Base-by-base conservation (phyloP, 495 filamentous ascomycete genomes). In the Aspergillus bridgeri region DNA sequence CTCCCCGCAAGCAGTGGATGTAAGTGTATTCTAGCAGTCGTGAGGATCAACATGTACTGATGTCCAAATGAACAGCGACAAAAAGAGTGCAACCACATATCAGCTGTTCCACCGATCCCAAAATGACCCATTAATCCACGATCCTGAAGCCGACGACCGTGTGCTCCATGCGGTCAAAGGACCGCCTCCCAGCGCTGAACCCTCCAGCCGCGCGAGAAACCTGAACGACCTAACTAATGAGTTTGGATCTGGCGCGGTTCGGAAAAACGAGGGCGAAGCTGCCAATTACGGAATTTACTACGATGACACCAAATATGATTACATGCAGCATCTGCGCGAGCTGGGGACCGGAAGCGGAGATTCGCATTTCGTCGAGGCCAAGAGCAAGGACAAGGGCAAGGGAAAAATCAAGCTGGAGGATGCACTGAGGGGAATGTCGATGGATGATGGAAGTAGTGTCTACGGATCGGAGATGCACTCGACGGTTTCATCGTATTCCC, bases 301-400 rank as follows among this genome's bases (percentile, higher is more conserved):
- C 65, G 86, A 89, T 58, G 94, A 98, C 72, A 88, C 91, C 54
- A 82, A 88, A 63, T 98, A 98, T 74, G 95, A 98, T 65, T 98
- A 98, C 75, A 98, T 98, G 94, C 94, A 99, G 71, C 95, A 99
- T 75, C 79, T 99, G 77, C 88, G 90, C n/a, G 94, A 97, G 56
- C 68, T 91, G 5, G 86, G 86, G 8, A 81, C 84, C 3, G 83
- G 80, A 25, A 69, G 69, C 15, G 86, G 84, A 3, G 74, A 77
- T 25, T 82, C 85, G 19, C 80, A 89, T 48, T 96, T 94, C 61
- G 80, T 98, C 18, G 89, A 95, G 63, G 88, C 91, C 27, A 80
- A 78, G 62, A 79, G 72, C 15, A 89, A 87, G 60, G 83, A 79
- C 25, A 86, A 89, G 69, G 76, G 70, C 25, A 92, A 92, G 9